Percentiles rank a stretch among this genome's conserved stretches.
Evolutionary conservation across 495 filamentous ascomycete species (phyloP).

Genomic region (Hypomontagnella submonticulosa): DNA sequence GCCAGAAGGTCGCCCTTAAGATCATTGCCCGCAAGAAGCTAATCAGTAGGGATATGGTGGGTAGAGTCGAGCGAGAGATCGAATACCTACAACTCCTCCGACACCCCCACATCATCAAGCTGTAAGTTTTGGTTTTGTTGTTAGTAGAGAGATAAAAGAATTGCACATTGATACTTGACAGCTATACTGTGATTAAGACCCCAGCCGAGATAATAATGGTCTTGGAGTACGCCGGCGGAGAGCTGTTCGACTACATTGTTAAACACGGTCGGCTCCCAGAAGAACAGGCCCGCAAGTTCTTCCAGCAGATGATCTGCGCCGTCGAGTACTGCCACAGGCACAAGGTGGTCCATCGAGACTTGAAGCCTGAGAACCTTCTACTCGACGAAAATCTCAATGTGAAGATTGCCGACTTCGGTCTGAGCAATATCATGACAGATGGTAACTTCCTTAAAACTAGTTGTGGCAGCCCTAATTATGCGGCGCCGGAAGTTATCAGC

Average conservation of each 20-base stretch:
- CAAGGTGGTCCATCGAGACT: slow-evolving; percentile 97
- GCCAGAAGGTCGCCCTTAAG: slow-evolving; percentile 95
- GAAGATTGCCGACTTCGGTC: slow-evolving; percentile 98
- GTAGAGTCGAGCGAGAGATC: slow-evolving; percentile 95
- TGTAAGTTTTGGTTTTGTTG: slow-evolving; percentile 69
- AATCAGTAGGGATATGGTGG: slow-evolving; percentile 95
- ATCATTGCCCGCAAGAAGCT: slow-evolving; percentile 96
- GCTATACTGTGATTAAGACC: slow-evolving; percentile 96
- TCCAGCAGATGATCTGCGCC: slow-evolving; percentile 99
- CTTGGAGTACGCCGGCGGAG: slow-evolving; percentile 94
- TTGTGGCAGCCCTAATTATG: slow-evolving; percentile 98
- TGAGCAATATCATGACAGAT: slow-evolving; percentile 99
- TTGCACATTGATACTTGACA: slow-evolving; percentile 46
- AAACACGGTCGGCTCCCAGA: slow-evolving; percentile 89
- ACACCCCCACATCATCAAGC: slow-evolving; percentile 98
- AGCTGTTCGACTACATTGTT: slow-evolving; percentile 98
- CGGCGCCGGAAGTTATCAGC: slow-evolving; percentile 96
- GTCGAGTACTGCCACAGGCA: slow-evolving; percentile 99
- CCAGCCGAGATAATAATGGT: slow-evolving; percentile 97
- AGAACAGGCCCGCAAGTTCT: slow-evolving; percentile 91
- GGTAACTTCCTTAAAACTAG: slow-evolving; percentile 99
- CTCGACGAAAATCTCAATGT: slow-evolving; percentile 95
- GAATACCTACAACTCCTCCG: slow-evolving; percentile 95
- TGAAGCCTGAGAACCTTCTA: slow-evolving; percentile 97
- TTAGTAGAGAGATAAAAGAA: background rate